Conservation (phyloP, 108 stramenopile genomes). For the Fragilaria crotonensis region DNA sequence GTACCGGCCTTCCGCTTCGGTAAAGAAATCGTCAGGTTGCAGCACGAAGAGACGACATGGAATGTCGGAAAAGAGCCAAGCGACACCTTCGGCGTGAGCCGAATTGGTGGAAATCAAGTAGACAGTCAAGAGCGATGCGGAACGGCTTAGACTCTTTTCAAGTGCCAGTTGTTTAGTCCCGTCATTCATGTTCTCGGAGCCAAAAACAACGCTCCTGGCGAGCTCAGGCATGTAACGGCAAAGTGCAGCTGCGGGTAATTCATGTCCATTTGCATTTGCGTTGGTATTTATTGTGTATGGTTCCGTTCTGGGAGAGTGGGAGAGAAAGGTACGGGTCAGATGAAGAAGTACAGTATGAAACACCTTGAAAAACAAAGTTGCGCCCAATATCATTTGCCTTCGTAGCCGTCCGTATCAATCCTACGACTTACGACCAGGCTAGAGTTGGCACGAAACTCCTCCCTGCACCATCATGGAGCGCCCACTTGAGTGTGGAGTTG, state of each 20-base stretch:
- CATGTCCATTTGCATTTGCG: too few relatives aligned
- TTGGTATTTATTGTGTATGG: too few relatives aligned
- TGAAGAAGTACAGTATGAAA: too few relatives aligned
- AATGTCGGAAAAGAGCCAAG: slow-evolving; percentile 29
- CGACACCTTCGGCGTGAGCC: slow-evolving; percentile 18
- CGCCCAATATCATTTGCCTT: too few relatives aligned
- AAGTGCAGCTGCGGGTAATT: too few relatives aligned
- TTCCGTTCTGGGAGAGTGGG: too few relatives aligned
- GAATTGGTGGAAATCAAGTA: slow-evolving; percentile 61
- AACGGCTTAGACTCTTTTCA: not conserved
- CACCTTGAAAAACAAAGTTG: too few relatives aligned
- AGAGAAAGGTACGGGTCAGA: too few relatives aligned
- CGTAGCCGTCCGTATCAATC: too few relatives aligned
- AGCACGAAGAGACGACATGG: slow-evolving; percentile 43
- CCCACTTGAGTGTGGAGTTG: slow-evolving; percentile 67
- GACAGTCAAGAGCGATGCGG: slow-evolving; percentile 24
- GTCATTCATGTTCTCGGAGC: not conserved
- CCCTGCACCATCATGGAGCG: slow-evolving; percentile 36
- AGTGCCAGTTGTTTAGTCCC: slow-evolving; percentile 18
- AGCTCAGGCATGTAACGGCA: not conserved
- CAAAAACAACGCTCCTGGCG: not conserved
- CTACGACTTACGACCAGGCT: slow-evolving; percentile 67
- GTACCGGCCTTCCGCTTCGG: slow-evolving; percentile 49
- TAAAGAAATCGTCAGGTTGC: slow-evolving; percentile 54
- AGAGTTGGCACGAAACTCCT: slow-evolving; percentile 32